Evolutionary conservation across 169 alveolate genomes (phyloP), one percentile per base, ranked within the genome.

Genomic region (Plasmodium yoelii): DNA sequence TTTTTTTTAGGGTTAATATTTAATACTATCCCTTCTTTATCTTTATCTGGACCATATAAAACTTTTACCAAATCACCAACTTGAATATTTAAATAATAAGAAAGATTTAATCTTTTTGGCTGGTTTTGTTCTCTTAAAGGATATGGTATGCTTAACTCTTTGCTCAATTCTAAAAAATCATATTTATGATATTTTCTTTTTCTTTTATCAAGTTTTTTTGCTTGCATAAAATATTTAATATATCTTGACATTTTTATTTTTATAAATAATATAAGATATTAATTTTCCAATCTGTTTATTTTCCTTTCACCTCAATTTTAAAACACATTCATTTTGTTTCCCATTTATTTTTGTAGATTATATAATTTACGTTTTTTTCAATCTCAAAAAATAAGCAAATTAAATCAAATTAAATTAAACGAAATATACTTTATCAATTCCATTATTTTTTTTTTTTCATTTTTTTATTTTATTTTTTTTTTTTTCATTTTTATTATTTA

Each of bases 11-110:
- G 71, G 88, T 93, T 70, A 8, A 97, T 96, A 56, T 84, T 93
- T 57, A 97, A 63, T 1, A 97, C 92, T 59, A 96, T 90, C 18
- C 98, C 98, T 87, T 93, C 95, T 64, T 90, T 82, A 68, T 92
- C 96, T 65, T 94, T 89, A 90, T 93, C 96, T 22, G 94, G 96
- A 0, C 98, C 98, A 84, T 93, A 93, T 28, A 96, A 89, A 26
- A 96, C 98, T 92, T 96, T 93, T 24, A 96, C 98, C 60, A 94
- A 90, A 64, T 95, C 97, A 5, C 97, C 97, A 39, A 92, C 96
- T 64, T 91, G 87, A 67, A 95, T 91, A 88, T 93, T 93, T 77
- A 95, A 72, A 88, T 95, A 94, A 39, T 88, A 73, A 0, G 97
- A 94, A 53, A 95, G 74, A 72, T 95, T 96, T 22, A 95, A 84